A percentile compares a stretch with the other conserved stretches of the same genome.
Conservation (phyloP, 73 alveolate species). For the Halteria grandinella region DNA sequence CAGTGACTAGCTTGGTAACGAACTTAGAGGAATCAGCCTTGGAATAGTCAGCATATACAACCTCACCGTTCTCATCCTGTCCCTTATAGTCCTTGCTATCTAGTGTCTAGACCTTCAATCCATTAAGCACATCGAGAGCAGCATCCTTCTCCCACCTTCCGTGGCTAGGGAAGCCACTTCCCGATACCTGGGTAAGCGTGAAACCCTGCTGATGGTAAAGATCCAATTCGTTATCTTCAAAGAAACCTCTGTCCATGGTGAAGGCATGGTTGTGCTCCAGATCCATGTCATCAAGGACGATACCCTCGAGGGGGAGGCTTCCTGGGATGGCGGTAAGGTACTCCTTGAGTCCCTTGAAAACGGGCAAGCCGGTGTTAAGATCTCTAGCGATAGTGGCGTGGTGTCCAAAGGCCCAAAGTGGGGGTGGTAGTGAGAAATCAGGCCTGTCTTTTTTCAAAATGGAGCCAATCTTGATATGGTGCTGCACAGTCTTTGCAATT, state of each 20-base stretch:
- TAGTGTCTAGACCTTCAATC: background rate
- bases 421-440: conserved; percentile 34
- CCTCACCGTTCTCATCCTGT: conserved; percentile 29
- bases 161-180: background rate
- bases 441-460: background rate
- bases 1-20: background rate
- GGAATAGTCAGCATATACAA: conserved; percentile 30
- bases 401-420: conserved; percentile 3
- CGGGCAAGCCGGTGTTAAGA: background rate
- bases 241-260: conserved; percentile 2
- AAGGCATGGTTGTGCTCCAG: background rate
- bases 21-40: background rate
- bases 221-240: background rate
- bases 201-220: background rate
- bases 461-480: conserved; percentile 20
- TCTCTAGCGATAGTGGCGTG: no score
- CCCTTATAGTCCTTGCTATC: background rate
- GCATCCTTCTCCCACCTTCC: background rate
- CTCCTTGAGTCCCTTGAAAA: background rate
- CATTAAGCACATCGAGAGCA: background rate
- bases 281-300: background rate
- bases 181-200: conserved; percentile 1
- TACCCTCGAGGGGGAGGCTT: conserved; percentile 14
- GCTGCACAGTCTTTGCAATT: background rate
- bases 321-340: background rate